Evolutionary conservation across 192 early-diverging fungal genomes (phyloP), one percentile per base, ranked within the genome.

Genomic region (Dimargaris verticillata): DNA sequence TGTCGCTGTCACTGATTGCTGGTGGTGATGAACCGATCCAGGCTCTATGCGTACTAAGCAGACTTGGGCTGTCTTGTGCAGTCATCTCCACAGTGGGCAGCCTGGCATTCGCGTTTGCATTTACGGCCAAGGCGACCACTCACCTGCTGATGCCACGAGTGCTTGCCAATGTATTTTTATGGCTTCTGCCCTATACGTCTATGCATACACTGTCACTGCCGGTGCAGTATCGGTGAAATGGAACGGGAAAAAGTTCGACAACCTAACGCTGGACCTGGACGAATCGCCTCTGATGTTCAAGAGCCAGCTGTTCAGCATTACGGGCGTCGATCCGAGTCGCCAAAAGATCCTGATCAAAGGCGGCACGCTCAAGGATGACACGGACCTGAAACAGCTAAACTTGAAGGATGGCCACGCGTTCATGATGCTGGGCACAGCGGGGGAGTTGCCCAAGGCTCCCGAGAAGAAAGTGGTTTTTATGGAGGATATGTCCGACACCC

Each of bases 321-420:
- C 95, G 3, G 87, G 86, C 41, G 95, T 99, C 9, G 77, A 79
- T 50, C 92, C 93, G 20, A 91, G 89, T 33, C 75, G 94, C 48
- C 95, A 99, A 73, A 94, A 92, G 72, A 83, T 97, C 46, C 83
- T 99, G 62, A 78, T 85, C 59, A 97, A 97, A 67, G 95, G 95
- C 53, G 92, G 87, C 9, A 79, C 83, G 60, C 77, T 98, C 49
- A 96, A 95, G 81, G 90, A 93, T 66, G 84, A 88, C 60, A 79
- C 87, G 9, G 80, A 85, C 61, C 76, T 96, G 73, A 67, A 59
- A 51, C 73, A 70, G 12, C 74, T 96, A 13, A 84, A 82, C 15
- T 64, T 92, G 28, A 91, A 92, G 70, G 79, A 87, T 43, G 83
- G 55, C 24, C 74, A 80, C 41, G 61, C 68, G 0, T 72, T 79